Conservation (phyloP, 371 early-diverging fungal species). For the Blakeslea trispora region DNA sequence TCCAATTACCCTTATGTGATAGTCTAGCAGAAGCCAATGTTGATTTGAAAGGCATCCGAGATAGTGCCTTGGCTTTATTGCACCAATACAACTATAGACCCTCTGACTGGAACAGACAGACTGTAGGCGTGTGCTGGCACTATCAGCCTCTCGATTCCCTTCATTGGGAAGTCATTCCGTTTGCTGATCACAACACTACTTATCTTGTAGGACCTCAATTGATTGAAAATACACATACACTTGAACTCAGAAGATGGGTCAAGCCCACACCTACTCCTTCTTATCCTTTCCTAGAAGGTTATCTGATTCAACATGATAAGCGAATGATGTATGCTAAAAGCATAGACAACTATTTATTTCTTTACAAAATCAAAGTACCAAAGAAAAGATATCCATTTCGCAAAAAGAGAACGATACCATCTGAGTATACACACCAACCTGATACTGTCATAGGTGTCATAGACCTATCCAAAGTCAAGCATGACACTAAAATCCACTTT, state of each 20-base stretch:
- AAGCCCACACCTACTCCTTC: neutral
- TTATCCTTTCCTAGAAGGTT: neutral
- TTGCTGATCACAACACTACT: neutral
- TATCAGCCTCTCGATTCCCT: neutral
- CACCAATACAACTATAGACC: conserved; percentile 4
- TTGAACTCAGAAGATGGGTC: neutral
- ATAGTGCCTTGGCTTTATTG: conserved; percentile 14
- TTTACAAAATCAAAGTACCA: neutral
- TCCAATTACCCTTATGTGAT: conserved; percentile 4
- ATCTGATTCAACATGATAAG: neutral
- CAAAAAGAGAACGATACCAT: neutral
- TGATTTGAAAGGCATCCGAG: conserved; percentile 5
- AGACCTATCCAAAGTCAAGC: neutral
- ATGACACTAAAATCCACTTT: neutral
- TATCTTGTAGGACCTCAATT: conserved; percentile 14
- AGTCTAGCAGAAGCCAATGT: conserved; percentile 6
- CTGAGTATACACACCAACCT: neutral
- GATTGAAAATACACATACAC: neutral
- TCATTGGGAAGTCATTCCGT: conserved; percentile 10
- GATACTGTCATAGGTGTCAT: neutral
- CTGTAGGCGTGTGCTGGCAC: conserved; percentile 12
- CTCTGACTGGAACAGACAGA: conserved; percentile 9
- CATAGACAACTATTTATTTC: neutral
- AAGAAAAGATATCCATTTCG: neutral
- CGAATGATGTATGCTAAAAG: neutral